These are phyloP conservation scores for Chlorella sp. DNA, from an alignment of 139 green algal species.

Conservation along the genomic window DNA sequence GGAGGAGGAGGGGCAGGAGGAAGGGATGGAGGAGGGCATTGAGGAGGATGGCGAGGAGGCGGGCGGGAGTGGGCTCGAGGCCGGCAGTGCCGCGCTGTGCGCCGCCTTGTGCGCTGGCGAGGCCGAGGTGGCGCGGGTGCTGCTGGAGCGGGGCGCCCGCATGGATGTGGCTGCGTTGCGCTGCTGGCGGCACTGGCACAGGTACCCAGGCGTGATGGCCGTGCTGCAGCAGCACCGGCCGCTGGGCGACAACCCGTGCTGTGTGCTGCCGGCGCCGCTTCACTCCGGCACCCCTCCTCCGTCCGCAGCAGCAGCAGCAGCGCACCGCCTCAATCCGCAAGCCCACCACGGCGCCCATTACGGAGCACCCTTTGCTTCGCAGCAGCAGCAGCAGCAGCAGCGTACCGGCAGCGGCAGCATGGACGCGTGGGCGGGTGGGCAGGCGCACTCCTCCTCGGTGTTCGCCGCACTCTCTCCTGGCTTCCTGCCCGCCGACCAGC, in stretches of 20 bases:
- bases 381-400: background rate
- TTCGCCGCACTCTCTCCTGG: no score
- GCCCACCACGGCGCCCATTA: no score
- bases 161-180: background rate
- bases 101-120: background rate
- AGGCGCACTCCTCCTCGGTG: no score
- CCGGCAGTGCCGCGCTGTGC: background rate
- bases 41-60: background rate
- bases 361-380: no score
- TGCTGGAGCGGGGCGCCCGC: slow-evolving; percentile 2
- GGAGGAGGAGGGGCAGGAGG: background rate
- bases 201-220: background rate
- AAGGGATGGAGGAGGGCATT: background rate
- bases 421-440: no score
- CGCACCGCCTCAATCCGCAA: no score
- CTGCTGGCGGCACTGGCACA: slow-evolving; percentile 6
- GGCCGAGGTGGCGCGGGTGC: background rate
- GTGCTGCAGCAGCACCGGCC: background rate
- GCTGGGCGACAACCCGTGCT: no score
- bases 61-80: background rate
- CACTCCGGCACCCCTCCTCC: no score
- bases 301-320: no score
- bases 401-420: no score
- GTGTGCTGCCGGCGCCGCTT: no score
- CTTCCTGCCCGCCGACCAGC: no score